A percentile compares a stretch with the other conserved stretches of the same genome.
phyloP scores from a whole-genome alignment of 2,329 filamentous ascomycete genomes.

The Arthrocladium fulminans region DNA sequence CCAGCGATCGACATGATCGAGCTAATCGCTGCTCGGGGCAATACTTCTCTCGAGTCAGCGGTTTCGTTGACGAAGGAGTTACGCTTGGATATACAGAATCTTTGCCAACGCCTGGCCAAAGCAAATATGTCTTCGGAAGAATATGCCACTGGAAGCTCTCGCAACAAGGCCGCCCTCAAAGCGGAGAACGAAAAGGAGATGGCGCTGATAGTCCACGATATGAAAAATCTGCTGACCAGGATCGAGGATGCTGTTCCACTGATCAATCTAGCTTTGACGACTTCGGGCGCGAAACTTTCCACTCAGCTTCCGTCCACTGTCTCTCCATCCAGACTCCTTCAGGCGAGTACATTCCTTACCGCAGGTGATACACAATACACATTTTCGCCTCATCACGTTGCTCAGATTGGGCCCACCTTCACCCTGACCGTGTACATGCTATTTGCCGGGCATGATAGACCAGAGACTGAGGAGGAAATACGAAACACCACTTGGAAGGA shows the following conservation, averaged over 20 bases:
- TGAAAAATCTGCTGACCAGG: conserved; percentile 62
- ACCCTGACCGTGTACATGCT: conserved; percentile 89
- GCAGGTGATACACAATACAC: conserved; percentile 78
- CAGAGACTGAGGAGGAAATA: conserved; percentile 48
- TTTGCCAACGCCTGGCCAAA: conserved; percentile 65
- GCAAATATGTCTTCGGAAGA: conserved; percentile 58
- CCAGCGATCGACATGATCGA: conserved; percentile 89
- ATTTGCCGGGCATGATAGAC: conserved; percentile 66
- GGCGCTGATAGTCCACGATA: conserved; percentile 61
- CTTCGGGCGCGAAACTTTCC: conserved; percentile 79
- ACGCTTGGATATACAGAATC: conserved; percentile 68
- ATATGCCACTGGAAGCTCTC: conserved; percentile 29
- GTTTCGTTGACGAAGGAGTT: conserved; percentile 73
- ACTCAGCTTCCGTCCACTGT: conserved; percentile 71
- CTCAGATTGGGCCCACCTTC: conserved; percentile 82
- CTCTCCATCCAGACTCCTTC: conserved; percentile 80
- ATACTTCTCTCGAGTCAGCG: conserved; percentile 74
- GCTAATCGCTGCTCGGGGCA: conserved; percentile 70
- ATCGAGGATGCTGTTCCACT: conserved; percentile 89
- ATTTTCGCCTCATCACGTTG: conserved; percentile 51
- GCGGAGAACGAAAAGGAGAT: conserved; percentile 57
- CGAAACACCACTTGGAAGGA: conserved; percentile 83
- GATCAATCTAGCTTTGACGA: conserved; percentile 87
- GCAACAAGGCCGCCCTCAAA: conserved; percentile 40
- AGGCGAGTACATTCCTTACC: conserved; percentile 85